Evolutionary conservation across 2,329 filamentous ascomycete genomes (phyloP), one percentile per base, ranked within the genome.

Genomic region (Hymenoscyphus fraxineus): DNA sequence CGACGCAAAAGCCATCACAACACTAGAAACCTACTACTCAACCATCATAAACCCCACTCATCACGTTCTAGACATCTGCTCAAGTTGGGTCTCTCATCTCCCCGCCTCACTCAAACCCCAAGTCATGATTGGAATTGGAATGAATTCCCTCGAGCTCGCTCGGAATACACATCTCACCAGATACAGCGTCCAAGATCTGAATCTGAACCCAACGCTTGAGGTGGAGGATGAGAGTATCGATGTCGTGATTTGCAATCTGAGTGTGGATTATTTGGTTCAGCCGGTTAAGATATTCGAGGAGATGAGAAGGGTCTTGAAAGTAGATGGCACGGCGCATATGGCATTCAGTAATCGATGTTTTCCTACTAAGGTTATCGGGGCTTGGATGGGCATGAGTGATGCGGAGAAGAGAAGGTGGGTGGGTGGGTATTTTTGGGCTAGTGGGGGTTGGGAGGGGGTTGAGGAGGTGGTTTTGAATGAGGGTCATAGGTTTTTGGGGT

Each of bases 301-400:
- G 32, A 69, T 84, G 32, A 69, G 74, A 10, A 67, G 76, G 6
- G 75, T 74, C 9, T 80, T 78, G 19, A 80, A 76, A 4, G 66
- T 70, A 1, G 79, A 78, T 1, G 82, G 80, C 0, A 77, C 61
- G 1, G 77, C 83, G n/a, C 82, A 85, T 73, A 70, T 85, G 58
- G 77, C 78, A 0, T 78, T 84, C 51, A 80, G 78, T 35, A 82
- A 84, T 70, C 77, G 82, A 2, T 84, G 80, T 69, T 84, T 84
- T 67, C 80, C 81, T 0, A 82, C 80, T 0, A 85, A 85, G 68
- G 82, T 79, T 1, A 77, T 84, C 6, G 75, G 73, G 31, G 73
- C 78, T 19, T 85, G 82, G 82, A 71, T 83, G 69, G 71, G 74
- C 61, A 72, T 81, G 35, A 68, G 72, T 60, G 81, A 82, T 66